Evolutionary conservation across 2,329 filamentous ascomycete genomes (phyloP), one percentile per base, ranked within the genome.

Genomic region (Fusarium sp.): DNA sequence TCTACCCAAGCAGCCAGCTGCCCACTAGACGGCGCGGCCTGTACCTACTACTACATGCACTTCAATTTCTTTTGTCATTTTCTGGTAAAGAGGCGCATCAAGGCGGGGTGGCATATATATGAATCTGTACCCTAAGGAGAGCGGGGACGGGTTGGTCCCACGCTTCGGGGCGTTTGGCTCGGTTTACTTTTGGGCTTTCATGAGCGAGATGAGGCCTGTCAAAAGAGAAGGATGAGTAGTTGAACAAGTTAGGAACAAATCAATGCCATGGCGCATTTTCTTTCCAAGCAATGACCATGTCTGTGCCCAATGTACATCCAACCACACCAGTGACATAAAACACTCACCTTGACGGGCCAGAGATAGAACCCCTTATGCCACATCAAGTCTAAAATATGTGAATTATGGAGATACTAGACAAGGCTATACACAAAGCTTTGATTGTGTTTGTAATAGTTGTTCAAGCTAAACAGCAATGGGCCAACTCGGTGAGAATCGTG

Each of bases 41-140:
- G 75, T 78, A 78, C 57, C 63, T 73, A 74, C 70, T 70, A 77
- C 48, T 56, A 67, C 67, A 64, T 70, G 76, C 55, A 71, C 65
- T 70, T 65, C n/a, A 4, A 48, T 73, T 66, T 75, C 60, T 43
- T 75, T 65, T 73, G 62, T 70, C 48, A 31, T 59, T 68, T 55
- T 51, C 52, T 64, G 74, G 73, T 73, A 73, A 74, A 58, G 75
- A 66, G 76, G 73, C 72, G 74, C 65, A 77, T 68, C 27, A 62
- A 28, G 70, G 68, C 41, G 63, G 68, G 66, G 68, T 57, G 71
- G 59, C 68, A 70, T 71, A 66, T 64, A 62, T 63, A 69, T 72
- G 57, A 60, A 71, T 66, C 64, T 71, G 73, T 62, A 66, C 61
- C 73, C 69, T 67, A 37, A 46, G 58, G 65, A 47, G 65, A 71